Evolutionary conservation across 2,329 filamentous ascomycete species (phyloP).

Genomic region (Arthrobotrys pseudoclavata): DNA sequence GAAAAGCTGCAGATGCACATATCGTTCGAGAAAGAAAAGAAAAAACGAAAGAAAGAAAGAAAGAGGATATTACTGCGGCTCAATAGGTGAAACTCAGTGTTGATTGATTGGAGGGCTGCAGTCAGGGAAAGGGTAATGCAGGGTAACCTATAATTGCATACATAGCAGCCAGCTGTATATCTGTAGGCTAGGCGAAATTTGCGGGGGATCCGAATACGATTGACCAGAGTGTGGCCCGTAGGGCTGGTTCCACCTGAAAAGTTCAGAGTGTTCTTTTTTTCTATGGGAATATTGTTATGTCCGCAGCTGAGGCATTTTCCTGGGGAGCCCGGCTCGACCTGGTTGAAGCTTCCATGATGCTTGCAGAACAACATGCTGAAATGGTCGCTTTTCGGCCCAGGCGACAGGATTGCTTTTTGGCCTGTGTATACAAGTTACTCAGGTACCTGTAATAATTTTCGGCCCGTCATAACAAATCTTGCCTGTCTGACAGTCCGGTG

Average conservation of each 20-base stretch:
- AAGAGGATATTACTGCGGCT: constrained; percentile 39
- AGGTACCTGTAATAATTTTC: constrained; percentile 46
- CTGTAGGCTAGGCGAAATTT: constrained; percentile 42
- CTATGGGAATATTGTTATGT: constrained; percentile 4
- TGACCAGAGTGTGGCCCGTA: constrained; percentile 28
- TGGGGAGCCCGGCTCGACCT: constrained; percentile 25
- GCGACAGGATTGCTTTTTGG: constrained; percentile 22
- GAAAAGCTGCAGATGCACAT: constrained; percentile 24
- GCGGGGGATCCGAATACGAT: constrained; percentile 50
- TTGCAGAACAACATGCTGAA: constrained; percentile 28
- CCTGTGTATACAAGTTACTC: constrained; percentile 30
- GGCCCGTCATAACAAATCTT: constrained; percentile 19
- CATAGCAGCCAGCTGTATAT: constrained; percentile 4
- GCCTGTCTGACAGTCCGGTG: constrained; percentile 36
- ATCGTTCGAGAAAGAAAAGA: constrained; percentile 6
- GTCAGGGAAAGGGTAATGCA: constrained; percentile 23
- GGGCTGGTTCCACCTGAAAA: constrained; percentile 51
- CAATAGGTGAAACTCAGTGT: constrained; percentile 38
- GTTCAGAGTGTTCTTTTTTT: not conserved
- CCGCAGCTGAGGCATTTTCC: constrained; percentile 52
- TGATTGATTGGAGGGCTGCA: constrained; percentile 9
- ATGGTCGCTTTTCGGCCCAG: constrained; percentile 18
- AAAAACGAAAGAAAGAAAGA: not conserved
- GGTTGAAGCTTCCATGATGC: constrained; percentile 17
- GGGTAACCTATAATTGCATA: constrained; percentile 32